Base-by-base conservation (phyloP, 108 stramenopile species). In the Skeletonema potamos region DNA sequence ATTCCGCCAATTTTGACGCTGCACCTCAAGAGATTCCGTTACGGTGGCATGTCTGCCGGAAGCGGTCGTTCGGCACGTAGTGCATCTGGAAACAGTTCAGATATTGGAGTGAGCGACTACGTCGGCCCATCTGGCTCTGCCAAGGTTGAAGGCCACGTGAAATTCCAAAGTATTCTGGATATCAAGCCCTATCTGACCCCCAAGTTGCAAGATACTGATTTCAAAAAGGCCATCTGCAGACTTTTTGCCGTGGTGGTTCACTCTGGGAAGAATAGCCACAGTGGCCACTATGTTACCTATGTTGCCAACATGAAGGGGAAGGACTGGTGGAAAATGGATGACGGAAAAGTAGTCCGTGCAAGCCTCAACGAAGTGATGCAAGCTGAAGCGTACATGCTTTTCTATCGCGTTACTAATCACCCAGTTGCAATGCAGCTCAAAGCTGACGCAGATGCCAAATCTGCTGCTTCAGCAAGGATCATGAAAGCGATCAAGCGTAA, bases 281-380 rank as follows among this genome's bases (percentile, higher is more conserved):
- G 87, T 1, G 94, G 94, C 0, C 94, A 95, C 70, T 95, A 95
- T 61, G 57, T 90, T 10, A 66, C 82, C 0, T 95, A 92, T 41
- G 94, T 95, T 13, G 79, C 86, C 20, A 95, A 86, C 60, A 77
- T 86, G 48, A 68, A 70, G 60, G 89, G 85, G 69, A 92, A 91
- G 46, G 89, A 95, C 58, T 95, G 94, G 94, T 95, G 94, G 91
- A 95, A 92, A 60, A 92, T 95, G 94, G 94, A 95, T 63, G 94
- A 95, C 66, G 85, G 85, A 15, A 86, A 90, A 32, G 86, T 95
- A 1, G 72, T 73, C 26, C 68, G 72, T 11, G 91, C 70, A 12
- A 70, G 76, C 20, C 58, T 64, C n/a, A 54, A 78, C 1, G 91
- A 95, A 76, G 94, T 95, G 13, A 63, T 83, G 58, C 73, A 77